phyloP scores from a whole-genome alignment of 192 early-diverging fungal genomes.

The Coemansia sp. region DNA sequence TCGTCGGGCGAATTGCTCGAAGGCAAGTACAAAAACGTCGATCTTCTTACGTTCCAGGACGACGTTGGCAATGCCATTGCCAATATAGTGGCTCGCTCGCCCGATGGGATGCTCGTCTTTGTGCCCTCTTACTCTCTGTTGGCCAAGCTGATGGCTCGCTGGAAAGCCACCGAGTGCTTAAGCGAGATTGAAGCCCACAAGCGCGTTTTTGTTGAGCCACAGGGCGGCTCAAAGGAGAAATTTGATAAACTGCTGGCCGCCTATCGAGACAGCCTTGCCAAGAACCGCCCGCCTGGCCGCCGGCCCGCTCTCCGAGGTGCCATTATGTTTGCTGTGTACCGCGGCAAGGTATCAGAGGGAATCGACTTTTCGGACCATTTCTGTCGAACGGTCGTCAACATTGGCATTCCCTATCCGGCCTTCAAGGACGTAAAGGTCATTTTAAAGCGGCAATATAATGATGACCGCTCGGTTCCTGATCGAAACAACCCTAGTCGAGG shows the following conservation, averaged over 20 bases:
- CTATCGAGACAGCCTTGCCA: conserved; percentile 32
- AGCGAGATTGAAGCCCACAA: conserved; percentile 28
- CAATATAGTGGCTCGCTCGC: conserved; percentile 32
- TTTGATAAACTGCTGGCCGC: conserved; percentile 39
- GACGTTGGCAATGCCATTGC: conserved; percentile 52
- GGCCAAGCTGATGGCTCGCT: conserved; percentile 44
- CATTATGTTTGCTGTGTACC: conserved; percentile 55
- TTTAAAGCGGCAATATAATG: conserved; percentile 57
- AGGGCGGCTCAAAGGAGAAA: conserved; percentile 31
- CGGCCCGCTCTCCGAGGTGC: conserved; percentile 12
- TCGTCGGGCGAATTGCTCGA: conserved; percentile 41
- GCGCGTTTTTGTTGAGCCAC: conserved; percentile 44
- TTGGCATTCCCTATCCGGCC: conserved; percentile 60
- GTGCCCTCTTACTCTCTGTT: conserved; percentile 48
- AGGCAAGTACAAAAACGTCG: conserved; percentile 44
- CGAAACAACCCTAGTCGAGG: background rate
- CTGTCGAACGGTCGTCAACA: conserved; percentile 53
- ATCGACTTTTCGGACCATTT: conserved; percentile 51
- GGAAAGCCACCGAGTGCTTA: conserved; percentile 31
- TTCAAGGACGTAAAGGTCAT: conserved; percentile 53
- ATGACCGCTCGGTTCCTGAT: conserved; percentile 4
- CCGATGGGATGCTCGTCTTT: conserved; percentile 53
- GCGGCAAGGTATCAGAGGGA: conserved; percentile 55
- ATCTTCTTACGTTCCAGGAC: conserved; percentile 55
- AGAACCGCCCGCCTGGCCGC: conserved; percentile 8